These are phyloP conservation scores for Papiliotrema terrestris DNA, from an alignment of 1,284 basidiomycete species.

Conservation along the genomic window DNA sequence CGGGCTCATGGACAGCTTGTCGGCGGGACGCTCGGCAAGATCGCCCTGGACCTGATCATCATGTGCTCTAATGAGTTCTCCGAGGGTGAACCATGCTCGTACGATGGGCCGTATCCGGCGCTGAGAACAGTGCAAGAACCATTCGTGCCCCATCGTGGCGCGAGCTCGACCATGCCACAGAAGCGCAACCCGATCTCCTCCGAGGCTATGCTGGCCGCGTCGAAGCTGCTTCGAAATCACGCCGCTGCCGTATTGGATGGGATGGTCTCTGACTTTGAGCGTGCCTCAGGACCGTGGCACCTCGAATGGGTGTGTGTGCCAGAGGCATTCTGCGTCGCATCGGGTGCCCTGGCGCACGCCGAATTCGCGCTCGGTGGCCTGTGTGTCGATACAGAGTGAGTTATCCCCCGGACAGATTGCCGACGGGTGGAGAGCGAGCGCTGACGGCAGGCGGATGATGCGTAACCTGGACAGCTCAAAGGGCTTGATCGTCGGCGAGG, in stretches of 20 bases:
- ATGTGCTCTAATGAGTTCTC: constrained; percentile 5
- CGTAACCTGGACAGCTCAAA: constrained; percentile 4
- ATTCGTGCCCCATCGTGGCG: constrained; percentile 10
- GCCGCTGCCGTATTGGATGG: constrained; percentile 2
- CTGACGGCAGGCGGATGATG: neutral
- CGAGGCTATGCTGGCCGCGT: constrained; percentile 5
- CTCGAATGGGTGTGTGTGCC: constrained; percentile 8
- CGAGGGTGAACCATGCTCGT: neutral
- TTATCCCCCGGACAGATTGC: neutral
- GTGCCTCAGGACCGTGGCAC: constrained; percentile 9
- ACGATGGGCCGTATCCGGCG: neutral
- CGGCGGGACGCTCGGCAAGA: constrained; percentile 7
- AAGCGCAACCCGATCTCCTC: constrained; percentile 11
- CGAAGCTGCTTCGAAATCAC: constrained; percentile 5
- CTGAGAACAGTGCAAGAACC: constrained; percentile 4
- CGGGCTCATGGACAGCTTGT: neutral
- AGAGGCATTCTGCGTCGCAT: constrained; percentile 5
- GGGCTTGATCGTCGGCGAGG: constrained; percentile 7
- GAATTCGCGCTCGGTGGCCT: constrained; percentile 4
- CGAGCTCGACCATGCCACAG: constrained; percentile 8
- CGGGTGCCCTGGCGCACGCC: constrained; percentile 1
- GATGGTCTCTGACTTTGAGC: constrained; percentile 8
- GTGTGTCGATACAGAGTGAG: constrained; percentile 4
- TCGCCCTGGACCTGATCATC: constrained; percentile 9
- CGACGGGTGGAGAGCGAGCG: too few species aligned